Base-by-base conservation (phyloP, 768 basidiomycete species). In the Leucocoprinus birnbaumii region DNA sequence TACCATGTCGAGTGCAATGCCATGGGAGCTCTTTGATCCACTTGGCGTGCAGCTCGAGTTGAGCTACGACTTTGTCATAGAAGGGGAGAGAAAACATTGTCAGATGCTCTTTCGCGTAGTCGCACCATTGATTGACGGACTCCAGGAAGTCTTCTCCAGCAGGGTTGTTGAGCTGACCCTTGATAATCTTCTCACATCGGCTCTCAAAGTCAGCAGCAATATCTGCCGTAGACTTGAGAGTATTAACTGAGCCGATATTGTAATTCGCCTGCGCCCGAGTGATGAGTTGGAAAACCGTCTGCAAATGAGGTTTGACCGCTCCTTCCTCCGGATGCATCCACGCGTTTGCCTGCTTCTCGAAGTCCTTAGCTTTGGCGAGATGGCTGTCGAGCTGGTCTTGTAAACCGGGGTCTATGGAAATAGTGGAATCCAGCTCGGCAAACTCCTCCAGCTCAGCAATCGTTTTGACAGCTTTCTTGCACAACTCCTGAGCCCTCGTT, bases 21-120 rank as follows among this genome's bases (percentile, higher is more conserved):
- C 91, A 93, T 10, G 91, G 91, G 45, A 93, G 73, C 27, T 83
- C 79, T 60, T 83, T 78, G 25, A 91, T 56, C 91, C 91, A 94
- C 48, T 77, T 76, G 58, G 82, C 75, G 66, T 94, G 91, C 35
- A 73, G 64, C 44, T 72, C 76, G 22, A 92, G 76, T 65, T 92
- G 87, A 11, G 72, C 74, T 46, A 89, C 85, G 24, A 93, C 72
- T 62, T 80, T 84, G 57, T 90, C 87, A 60, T 90, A 89, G 59
- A 78, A 77, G 10, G 88, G 86, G 18, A 93, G 73, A 2, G 78
- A 73, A 69, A 92, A 91, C 72, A 90, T 87, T 47, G 69, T 74
- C 38, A 93, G 78, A 64, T 91, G 84, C 35, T 86, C 78, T 62
- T 79, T 75, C 8, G 86, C 87, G 51, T 92, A 91, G 14, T 71